Percentiles rank a stretch among this genome's conserved stretches.
Conservation (phyloP, 192 early-diverging fungal genomes). For the Radiomyces spectabilis region DNA sequence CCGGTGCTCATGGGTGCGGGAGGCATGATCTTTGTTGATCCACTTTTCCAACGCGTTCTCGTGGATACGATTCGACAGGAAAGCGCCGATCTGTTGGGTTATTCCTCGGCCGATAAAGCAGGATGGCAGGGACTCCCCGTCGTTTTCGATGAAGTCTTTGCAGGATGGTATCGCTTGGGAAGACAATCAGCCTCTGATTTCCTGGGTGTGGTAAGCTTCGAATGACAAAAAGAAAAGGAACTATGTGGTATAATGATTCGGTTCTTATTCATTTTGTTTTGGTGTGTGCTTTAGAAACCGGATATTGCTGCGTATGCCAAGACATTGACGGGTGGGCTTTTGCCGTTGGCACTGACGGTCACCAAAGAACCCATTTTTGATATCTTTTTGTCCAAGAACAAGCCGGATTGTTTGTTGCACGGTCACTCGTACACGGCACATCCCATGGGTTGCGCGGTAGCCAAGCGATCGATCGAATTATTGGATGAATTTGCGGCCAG, state of each 20-base stretch:
- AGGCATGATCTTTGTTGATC: constrained; percentile 79
- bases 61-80: constrained; percentile 43
- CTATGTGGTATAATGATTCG: neutral
- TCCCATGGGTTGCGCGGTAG: constrained; percentile 72
- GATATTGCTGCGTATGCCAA: constrained; percentile 78
- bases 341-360: constrained; percentile 64
- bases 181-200: constrained; percentile 44
- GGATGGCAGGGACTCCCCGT: constrained; percentile 54
- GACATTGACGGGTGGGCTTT: constrained; percentile 63
- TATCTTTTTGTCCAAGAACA: constrained; percentile 52
- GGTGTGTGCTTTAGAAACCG: constrained; percentile 35
- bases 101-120: neutral
- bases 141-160: constrained; percentile 81
- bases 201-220: constrained; percentile 49
- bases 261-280: constrained; percentile 11
- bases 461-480: constrained; percentile 43
- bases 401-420: constrained; percentile 67
- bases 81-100: constrained; percentile 13
- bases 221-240: neutral
- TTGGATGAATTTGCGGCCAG: constrained; percentile 32
- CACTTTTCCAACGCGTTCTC: constrained; percentile 65
- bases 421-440: constrained; percentile 83
- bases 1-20: constrained; percentile 78
- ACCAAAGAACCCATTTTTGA: constrained; percentile 57
- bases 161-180: constrained; percentile 65